Base-by-base conservation (phyloP, 2,329 filamentous ascomycete genomes). In the Emydomyces testavorans region DNA sequence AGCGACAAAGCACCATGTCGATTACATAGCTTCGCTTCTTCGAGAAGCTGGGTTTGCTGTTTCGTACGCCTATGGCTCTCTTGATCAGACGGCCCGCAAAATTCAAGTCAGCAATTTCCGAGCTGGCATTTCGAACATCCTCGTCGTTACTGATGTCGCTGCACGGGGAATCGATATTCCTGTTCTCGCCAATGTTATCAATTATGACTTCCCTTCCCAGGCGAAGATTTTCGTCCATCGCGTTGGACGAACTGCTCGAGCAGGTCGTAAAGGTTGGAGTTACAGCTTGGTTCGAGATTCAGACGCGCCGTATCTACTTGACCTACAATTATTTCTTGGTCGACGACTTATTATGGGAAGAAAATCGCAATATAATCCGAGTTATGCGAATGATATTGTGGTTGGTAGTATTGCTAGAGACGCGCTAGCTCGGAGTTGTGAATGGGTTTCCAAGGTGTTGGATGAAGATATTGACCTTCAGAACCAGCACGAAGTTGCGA, bases 131-230 rank as follows among this genome's bases (percentile, higher is more conserved):
- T 84, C 86, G 0, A 90, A 94, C 56, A 88, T 98, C 40, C 70
- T 98, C 6, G 89, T 98, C 2, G 90, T 96, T 37, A 98, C 92
- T 1, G 92, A 98, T 63, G 88, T 98, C 46, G 92, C 92, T 11
- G 92, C 92, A 18, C 78, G 92, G 73, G 90, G 92, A 79, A 93
- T 98, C 52, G 92, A 98, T 78, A 94, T 98, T 56, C 92, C 92
- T 0, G 78, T 95, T 39, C 75, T 98, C 29, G 89, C 87, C 49
- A 96, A 98, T 62, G 92, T 98, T 50, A 90, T 98, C 71, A 96
- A 98, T 71, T 98, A 94, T 66, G 90, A 96, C 61, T 98, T 98
- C 55, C 90, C 92, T 2, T 85, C 90, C 1, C 92, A 96, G 60
- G 87, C 92, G 16, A 98, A 98, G 68, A 81, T 98, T 35, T 98